Percentiles rank a stretch among this genome's conserved stretches.
Evolutionary conservation across 2,329 filamentous ascomycete genomes (phyloP).

Genomic region (Fusarium coicis): DNA sequence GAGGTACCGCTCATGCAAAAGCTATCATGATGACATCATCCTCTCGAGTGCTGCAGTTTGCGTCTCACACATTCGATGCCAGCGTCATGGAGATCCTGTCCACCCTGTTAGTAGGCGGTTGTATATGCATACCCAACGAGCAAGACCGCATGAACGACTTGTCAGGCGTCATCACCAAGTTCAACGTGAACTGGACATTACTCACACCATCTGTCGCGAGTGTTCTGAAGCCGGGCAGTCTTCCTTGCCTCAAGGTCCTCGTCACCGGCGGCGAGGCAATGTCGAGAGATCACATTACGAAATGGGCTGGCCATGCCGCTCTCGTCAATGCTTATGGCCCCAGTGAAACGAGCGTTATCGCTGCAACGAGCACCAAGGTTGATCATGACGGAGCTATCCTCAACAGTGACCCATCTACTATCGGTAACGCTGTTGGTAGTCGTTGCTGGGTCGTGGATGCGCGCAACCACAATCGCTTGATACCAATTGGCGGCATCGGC

Average conservation of each 20-base stretch:
- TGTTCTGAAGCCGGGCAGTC: constrained; percentile 19
- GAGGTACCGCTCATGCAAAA: constrained; percentile 28
- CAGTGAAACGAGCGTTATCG: constrained; percentile 14
- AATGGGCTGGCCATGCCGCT: constrained; percentile 19
- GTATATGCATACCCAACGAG: constrained; percentile 26
- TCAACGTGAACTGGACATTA: constrained; percentile 28
- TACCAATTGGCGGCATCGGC: constrained; percentile 5
- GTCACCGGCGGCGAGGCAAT: constrained; percentile 30
- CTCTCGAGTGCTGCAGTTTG: constrained; percentile 34
- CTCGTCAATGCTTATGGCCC: constrained; percentile 36
- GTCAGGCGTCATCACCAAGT: constrained; percentile 7
- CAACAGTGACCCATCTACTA: constrained; percentile 2
- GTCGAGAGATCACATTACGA: constrained; percentile 15
- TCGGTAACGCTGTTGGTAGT: constrained; percentile 14
- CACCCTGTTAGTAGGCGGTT: constrained; percentile 35
- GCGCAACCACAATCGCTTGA: constrained; percentile 9
- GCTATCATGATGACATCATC: constrained; percentile 13
- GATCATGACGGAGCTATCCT: not conserved
- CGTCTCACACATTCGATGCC: constrained; percentile 22
- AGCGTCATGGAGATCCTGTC: constrained; percentile 39
- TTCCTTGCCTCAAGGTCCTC: constrained; percentile 7
- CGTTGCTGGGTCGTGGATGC: constrained; percentile 21
- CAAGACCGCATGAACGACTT: constrained; percentile 31
- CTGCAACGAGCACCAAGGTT: constrained; percentile 10
- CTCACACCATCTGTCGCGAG: constrained; percentile 32